phyloP scores from a whole-genome alignment of 352 stramenopile genomes.

The Globisporangium parvum region DNA sequence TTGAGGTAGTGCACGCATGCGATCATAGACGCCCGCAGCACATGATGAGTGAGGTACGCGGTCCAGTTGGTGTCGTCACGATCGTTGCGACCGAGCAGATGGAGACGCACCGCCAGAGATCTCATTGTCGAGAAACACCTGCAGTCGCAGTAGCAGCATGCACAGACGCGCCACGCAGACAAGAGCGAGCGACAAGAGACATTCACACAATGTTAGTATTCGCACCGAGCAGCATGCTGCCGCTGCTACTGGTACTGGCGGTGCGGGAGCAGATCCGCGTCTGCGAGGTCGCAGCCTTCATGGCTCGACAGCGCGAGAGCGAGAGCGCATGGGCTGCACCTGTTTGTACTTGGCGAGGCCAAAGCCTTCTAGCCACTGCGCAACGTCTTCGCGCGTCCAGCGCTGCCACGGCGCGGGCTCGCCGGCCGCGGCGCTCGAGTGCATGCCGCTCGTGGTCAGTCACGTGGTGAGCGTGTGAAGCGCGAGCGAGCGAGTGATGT shows the following conservation, averaged over 20 bases:
- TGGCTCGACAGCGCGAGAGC: neutral
- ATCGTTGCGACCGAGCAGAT: too few relatives aligned
- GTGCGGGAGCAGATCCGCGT: neutral
- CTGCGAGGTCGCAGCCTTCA: neutral
- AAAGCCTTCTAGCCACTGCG: conserved; percentile 13
- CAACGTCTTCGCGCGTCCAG: conserved; percentile 17
- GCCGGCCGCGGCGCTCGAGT: conserved; percentile 6
- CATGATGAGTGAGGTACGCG: too few relatives aligned
- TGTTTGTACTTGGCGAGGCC: conserved; percentile 16
- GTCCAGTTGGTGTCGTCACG: too few relatives aligned
- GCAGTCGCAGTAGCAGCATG: too few relatives aligned
- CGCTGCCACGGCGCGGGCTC: conserved; percentile 4
- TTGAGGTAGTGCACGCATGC: neutral
- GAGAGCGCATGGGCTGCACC: neutral
- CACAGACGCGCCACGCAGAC: neutral
- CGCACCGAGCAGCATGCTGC: neutral
- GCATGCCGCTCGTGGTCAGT: conserved; percentile 1
- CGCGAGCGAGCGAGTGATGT: neutral
- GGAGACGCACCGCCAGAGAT: conserved; percentile 33
- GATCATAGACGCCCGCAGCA: neutral
- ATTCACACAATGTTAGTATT: neutral
- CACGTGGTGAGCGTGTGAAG: neutral
- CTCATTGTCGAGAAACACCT: conserved; percentile 51
- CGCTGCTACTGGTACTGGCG: neutral
- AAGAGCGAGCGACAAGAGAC: too few relatives aligned